Evolutionary conservation across 2,329 filamentous ascomycete genomes (phyloP).

Genomic region (Drechslera avenae): DNA sequence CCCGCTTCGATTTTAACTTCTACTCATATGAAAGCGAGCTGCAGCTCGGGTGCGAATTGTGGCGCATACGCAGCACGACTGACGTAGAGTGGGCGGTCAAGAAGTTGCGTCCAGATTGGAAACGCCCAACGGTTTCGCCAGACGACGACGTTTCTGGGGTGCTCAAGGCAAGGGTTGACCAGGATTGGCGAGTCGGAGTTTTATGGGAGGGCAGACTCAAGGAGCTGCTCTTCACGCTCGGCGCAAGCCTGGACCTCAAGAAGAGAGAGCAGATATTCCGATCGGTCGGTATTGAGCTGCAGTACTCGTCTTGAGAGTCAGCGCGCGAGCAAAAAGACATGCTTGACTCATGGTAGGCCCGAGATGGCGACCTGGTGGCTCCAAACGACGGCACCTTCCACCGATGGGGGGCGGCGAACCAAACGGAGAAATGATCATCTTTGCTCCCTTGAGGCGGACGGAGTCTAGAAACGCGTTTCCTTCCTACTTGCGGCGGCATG

Average conservation of each 20-base stretch:
- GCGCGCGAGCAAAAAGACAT: constrained; percentile 1
- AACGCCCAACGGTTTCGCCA: constrained; percentile 36
- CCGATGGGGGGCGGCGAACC: background rate
- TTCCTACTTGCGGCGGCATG: constrained; percentile 7
- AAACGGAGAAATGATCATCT: constrained; percentile 10
- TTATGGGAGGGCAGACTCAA: constrained; percentile 94
- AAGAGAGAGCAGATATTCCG: constrained; percentile 77
- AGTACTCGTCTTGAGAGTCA: constrained; percentile 74
- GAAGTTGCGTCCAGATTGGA: constrained; percentile 52
- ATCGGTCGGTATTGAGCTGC: constrained; percentile 76
- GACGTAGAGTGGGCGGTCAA: constrained; percentile 54
- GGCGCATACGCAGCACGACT: constrained; percentile 65
- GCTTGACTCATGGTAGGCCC: constrained; percentile 11
- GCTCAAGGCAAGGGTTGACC: constrained; percentile 86
- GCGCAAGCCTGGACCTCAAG: constrained; percentile 81
- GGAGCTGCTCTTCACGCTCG: constrained; percentile 88
- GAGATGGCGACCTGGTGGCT: constrained; percentile 12
- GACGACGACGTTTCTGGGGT: constrained; percentile 80
- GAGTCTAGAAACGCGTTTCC: constrained; percentile 25
- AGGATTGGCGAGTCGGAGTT: constrained; percentile 82
- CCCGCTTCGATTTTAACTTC: constrained; percentile 94
- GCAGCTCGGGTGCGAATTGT: constrained; percentile 89
- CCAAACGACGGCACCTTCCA: constrained; percentile 10
- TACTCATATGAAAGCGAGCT: constrained; percentile 98
- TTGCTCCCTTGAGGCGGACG: constrained; percentile 12